A percentile compares a stretch with the other conserved stretches of the same genome.
These are phyloP conservation scores for Colletotrichum sp. DNA, from an alignment of 2,329 filamentous ascomycete species.

Conservation along the genomic window DNA sequence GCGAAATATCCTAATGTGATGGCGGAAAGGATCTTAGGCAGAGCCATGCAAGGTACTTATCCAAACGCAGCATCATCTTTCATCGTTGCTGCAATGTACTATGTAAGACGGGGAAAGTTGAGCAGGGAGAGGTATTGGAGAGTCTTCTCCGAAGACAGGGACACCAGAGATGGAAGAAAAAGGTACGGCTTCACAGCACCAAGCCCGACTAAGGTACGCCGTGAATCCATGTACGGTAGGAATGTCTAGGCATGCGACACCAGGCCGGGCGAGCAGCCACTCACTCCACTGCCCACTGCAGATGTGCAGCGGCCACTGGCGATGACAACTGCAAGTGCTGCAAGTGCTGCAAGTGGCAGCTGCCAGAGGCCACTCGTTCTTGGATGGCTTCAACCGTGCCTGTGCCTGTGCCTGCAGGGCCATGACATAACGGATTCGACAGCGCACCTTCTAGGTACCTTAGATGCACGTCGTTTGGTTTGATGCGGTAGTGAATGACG, in stretches of 20 bases:
- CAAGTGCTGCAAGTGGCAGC: neutral
- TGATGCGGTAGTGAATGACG: neutral
- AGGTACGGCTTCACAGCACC: slow-evolving; percentile 4
- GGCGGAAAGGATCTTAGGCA: neutral
- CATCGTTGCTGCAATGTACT: neutral
- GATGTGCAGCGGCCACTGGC: neutral
- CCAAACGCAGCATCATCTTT: slow-evolving; percentile 4
- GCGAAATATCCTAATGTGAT: slow-evolving; percentile 14
- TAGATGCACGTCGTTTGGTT: neutral
- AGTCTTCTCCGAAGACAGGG: neutral
- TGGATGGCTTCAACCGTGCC: neutral
- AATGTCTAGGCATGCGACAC: neutral
- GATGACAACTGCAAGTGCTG: neutral
- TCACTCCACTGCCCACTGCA: too few species aligned
- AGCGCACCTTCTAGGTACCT: neutral
- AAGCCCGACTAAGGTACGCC: neutral
- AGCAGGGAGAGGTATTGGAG: neutral
- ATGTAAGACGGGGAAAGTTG: neutral
- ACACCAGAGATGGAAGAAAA: neutral
- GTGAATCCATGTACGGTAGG: neutral
- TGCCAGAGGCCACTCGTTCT: neutral
- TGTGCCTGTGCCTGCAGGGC: neutral
- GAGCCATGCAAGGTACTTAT: slow-evolving; percentile 12
- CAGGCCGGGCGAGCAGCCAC: neutral
- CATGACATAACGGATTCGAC: neutral